These are phyloP conservation scores for Pseudogymnoascus sp. DNA, from an alignment of 2,329 filamentous ascomycete genomes.

Conservation along the genomic window DNA sequence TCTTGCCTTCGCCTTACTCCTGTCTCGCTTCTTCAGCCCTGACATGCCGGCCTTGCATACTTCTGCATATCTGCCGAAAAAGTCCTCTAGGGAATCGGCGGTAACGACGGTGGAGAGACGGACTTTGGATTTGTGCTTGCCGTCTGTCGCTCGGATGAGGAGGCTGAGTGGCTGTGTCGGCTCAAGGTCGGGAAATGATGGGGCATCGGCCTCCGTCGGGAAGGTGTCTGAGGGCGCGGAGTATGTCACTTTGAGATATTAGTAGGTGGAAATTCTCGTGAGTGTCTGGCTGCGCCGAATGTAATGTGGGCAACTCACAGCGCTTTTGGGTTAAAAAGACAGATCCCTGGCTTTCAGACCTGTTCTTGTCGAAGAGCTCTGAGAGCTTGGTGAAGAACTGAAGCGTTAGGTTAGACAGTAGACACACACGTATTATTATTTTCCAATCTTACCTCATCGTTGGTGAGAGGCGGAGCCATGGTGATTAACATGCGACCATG, in stretches of 20 bases:
- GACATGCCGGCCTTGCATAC: conserved; percentile 85
- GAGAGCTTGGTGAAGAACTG: conserved; percentile 68
- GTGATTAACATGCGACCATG: conserved; percentile 12
- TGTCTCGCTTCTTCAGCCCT: conserved; percentile 84
- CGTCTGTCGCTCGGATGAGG: conserved; percentile 78
- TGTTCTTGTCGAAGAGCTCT: conserved; percentile 59
- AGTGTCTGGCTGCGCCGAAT: conserved; percentile 15
- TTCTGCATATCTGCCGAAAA: conserved; percentile 82
- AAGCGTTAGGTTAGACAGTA: not conserved
- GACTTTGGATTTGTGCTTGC: conserved; percentile 56
- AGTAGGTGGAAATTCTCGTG: conserved; percentile 8
- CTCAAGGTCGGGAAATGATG: conserved; percentile 53
- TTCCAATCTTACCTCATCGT: conserved; percentile 47
- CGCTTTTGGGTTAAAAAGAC: conserved; percentile 72
- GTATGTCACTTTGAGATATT: conserved; percentile 19
- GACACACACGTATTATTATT: not conserved
- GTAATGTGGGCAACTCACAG: conserved; percentile 39
- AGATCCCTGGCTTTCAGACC: conserved; percentile 63
- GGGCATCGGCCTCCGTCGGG: conserved; percentile 37
- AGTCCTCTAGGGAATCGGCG: conserved; percentile 65
- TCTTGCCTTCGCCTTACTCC: conserved; percentile 75
- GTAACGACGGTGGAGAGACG: conserved; percentile 81
- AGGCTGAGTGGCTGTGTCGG: conserved; percentile 58
- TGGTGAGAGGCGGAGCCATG: conserved; percentile 48
- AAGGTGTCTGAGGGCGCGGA: conserved; percentile 30